Base-by-base conservation (phyloP, 2,329 filamentous ascomycete species). In the Diaporthe eres region DNA sequence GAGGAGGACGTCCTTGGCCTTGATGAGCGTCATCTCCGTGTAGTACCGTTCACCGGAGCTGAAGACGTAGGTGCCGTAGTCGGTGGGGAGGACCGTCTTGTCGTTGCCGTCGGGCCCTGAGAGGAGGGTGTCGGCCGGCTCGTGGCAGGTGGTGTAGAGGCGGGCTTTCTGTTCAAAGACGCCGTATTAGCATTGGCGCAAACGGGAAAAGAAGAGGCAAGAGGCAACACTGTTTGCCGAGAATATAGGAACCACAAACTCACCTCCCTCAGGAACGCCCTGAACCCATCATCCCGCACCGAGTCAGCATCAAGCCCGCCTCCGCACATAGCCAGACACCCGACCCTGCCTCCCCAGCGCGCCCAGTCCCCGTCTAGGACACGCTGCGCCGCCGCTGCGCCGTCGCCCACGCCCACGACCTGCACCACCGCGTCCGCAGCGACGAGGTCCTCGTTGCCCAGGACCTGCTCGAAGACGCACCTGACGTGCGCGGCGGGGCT, bases 381-480 rank as follows among this genome's bases (percentile, higher is more conserved):
- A 19, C 84, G 80, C 39, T 92, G 83, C 0, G 91, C 85, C 2
- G 87, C 84, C 44, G 92, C 88, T 0, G 91, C 92, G 4, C 92
- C 92, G 73, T 94, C 91, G 2, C 93, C 92, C 22, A 97, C 85
- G 1, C 90, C 94, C 65, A 98, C 87, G 44, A 98, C 82, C 80
- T 95, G 92, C 28, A 98, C 81, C 60, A 87, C 88, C 0, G 91
- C 90, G 1, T 87, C 82, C 0, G 85, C 74, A 0, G 85, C 80
- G 0, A 90, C 84, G 8, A 92, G 77, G 12, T 85, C 82, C 0
- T 84, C 84, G 25, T 65, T 71, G n/a, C 13, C 55, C 6, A 97
- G 80, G 0, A 96, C 87, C 6, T 90, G 81, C 37, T 92, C 86
- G 77, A 98, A 94, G 1, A 97, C 85, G 63, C 90, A 92, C 42